Evolutionary conservation across 2,329 filamentous ascomycete species (phyloP).

Genomic region (Ceratocystis colombiana): DNA sequence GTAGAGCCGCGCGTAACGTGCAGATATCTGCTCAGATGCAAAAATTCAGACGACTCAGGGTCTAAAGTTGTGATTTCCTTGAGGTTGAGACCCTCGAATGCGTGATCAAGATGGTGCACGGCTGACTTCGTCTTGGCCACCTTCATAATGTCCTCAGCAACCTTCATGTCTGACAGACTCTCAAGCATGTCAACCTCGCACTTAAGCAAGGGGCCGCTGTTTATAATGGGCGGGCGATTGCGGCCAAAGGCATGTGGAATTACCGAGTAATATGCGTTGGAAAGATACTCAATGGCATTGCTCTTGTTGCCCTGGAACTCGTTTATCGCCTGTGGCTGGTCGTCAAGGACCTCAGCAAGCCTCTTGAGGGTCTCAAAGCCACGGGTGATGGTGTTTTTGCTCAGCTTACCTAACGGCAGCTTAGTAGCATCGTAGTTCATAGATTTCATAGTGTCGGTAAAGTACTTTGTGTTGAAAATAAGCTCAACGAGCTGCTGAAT

Average conservation of each 20-base stretch:
- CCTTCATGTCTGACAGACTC: constrained; percentile 75
- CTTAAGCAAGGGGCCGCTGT: constrained; percentile 49
- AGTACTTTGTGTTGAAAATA: constrained; percentile 72
- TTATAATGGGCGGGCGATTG: constrained; percentile 59
- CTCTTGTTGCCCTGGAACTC: constrained; percentile 35
- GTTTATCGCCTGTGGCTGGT: constrained; percentile 39
- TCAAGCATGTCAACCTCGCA: constrained; percentile 71
- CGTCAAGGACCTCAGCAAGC: constrained; percentile 55
- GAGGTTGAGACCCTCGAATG: constrained; percentile 61
- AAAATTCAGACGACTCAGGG: constrained; percentile 50
- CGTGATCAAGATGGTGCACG: constrained; percentile 58
- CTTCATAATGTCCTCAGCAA: constrained; percentile 68
- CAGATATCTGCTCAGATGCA: constrained; percentile 58
- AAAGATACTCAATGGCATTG: constrained; percentile 50
- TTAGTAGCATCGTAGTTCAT: constrained; percentile 67
- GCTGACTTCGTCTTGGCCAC: constrained; percentile 38
- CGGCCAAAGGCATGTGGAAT: constrained; percentile 78
- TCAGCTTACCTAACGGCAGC: constrained; percentile 72
- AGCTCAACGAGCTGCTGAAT: constrained; percentile 63
- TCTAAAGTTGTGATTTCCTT: constrained; percentile 66
- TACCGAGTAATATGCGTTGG: constrained; percentile 68
- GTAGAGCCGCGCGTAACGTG: constrained; percentile 54
- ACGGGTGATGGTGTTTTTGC: constrained; percentile 62
- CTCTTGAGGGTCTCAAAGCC: constrained; percentile 72
- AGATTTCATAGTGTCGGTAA: constrained; percentile 54